Conservation (phyloP, 2,329 filamentous ascomycete species). For the Ophiosphaerella herpotricha region DNA sequence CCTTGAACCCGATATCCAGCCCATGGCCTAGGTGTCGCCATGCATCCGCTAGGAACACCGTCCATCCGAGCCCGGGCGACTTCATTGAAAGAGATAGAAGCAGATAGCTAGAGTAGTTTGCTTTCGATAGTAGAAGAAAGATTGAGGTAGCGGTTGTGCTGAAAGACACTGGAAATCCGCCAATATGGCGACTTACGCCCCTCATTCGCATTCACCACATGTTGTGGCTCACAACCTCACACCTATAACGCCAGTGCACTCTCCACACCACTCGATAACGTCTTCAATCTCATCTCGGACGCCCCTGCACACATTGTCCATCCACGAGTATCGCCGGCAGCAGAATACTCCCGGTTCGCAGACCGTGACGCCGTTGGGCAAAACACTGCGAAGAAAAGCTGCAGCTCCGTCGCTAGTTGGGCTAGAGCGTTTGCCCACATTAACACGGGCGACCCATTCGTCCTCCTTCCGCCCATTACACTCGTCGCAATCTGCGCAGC, state of each 20-base stretch:
- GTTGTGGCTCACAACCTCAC: constrained; percentile 11
- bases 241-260: constrained; percentile 43
- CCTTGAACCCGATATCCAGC: not conserved
- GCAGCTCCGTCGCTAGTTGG: constrained; percentile 40
- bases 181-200: constrained; percentile 27
- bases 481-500: constrained; percentile 36
- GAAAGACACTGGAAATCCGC: not conserved
- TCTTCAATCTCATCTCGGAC: constrained; percentile 39
- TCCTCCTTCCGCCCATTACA: constrained; percentile 28
- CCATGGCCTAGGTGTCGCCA: constrained; percentile 16
- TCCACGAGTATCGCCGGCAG: constrained; percentile 48
- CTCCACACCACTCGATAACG: constrained; percentile 42
- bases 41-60: constrained; percentile 19
- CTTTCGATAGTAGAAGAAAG: not conserved
- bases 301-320: constrained; percentile 41
- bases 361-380: constrained; percentile 34
- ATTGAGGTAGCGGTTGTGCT: not conserved
- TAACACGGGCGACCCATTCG: constrained; percentile 12
- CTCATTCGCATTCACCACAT: constrained; percentile 31
- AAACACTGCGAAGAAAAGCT: constrained; percentile 44
- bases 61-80: constrained; percentile 11
- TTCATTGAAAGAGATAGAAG: constrained; percentile 13
- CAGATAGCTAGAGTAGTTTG: not conserved
- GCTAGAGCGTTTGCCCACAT: constrained; percentile 33
- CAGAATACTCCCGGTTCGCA: constrained; percentile 40